Percentiles rank a stretch among this genome's conserved stretches.
Conservation (phyloP, 805 yeast species). For the Kazachstania kunashirensis region DNA sequence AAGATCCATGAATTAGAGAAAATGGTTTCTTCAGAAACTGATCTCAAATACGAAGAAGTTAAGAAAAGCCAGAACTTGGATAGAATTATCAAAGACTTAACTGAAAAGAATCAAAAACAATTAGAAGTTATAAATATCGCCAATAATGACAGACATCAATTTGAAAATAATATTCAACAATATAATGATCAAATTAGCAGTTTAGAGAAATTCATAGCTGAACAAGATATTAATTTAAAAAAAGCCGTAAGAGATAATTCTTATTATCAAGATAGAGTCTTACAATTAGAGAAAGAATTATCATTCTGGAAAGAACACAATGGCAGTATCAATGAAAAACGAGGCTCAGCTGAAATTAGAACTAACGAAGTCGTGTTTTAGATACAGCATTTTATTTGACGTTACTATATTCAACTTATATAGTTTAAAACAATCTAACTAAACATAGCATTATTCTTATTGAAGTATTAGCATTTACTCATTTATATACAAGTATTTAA, state of each 20-base stretch:
- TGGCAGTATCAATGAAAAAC: constrained; percentile 11
- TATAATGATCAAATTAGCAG: constrained; percentile 36
- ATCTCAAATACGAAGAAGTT: constrained; percentile 41
- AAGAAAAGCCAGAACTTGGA: constrained; percentile 43
- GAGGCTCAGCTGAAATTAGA: background rate
- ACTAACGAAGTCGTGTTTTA: constrained; percentile 8
- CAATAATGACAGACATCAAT: constrained; percentile 49
- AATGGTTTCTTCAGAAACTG: constrained; percentile 39
- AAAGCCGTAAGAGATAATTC: constrained; percentile 48
- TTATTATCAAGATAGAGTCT: constrained; percentile 43
- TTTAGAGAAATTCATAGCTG: constrained; percentile 38
- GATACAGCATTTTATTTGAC: background rate
- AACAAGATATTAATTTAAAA: constrained; percentile 34
- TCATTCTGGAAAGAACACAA: constrained; percentile 42
- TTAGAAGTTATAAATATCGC: constrained; percentile 40
- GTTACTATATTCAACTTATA: background rate
- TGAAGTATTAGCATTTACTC: too few species aligned
- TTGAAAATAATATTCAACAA: constrained; percentile 41
- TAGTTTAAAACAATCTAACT: too few species aligned
- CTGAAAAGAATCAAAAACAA: constrained; percentile 43
- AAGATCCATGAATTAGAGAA: constrained; percentile 46
- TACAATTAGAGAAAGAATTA: constrained; percentile 47
- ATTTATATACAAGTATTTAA: too few species aligned
- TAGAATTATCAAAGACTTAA: constrained; percentile 45
- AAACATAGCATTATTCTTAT: too few species aligned